Evolutionary conservation across 1,284 basidiomycete genomes (phyloP).

Genomic region (Acaromyces ingoldii): DNA sequence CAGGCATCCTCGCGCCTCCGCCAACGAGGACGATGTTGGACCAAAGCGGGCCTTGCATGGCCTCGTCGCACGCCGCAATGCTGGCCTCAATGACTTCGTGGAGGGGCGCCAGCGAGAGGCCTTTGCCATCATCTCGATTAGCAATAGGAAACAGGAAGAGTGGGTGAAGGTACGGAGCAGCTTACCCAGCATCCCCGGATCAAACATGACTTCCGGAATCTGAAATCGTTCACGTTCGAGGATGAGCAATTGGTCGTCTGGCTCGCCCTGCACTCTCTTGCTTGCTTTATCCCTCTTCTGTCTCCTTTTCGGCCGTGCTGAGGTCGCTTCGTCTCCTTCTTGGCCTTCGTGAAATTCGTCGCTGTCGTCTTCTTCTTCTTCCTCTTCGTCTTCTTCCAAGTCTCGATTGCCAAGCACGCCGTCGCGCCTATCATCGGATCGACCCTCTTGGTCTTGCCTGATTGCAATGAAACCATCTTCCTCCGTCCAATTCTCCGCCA

Average conservation of each 20-base stretch:
- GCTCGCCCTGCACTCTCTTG: constrained; percentile 12
- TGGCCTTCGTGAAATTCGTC: too few species aligned
- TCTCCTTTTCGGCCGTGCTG: background rate
- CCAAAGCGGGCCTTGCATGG: constrained; percentile 83
- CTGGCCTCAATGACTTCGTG: constrained; percentile 68
- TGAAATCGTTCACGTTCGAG: constrained; percentile 86
- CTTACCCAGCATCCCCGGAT: constrained; percentile 70
- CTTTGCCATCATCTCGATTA: too few species aligned
- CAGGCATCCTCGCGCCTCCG: constrained; percentile 70
- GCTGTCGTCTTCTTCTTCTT: constrained; percentile 22
- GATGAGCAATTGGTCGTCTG: constrained; percentile 70
- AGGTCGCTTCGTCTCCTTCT: too few species aligned
- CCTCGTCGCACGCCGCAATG: constrained; percentile 61
- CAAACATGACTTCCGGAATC: constrained; percentile 82
- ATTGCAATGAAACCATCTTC: constrained; percentile 1
- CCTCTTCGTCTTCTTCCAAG: constrained; percentile 9
- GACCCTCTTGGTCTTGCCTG: too few species aligned
- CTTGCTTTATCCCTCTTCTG: constrained; percentile 3
- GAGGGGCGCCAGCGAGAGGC: constrained; percentile 73
- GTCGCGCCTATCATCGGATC: background rate
- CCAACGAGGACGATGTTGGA: constrained; percentile 83
- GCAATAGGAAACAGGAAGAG: too few species aligned
- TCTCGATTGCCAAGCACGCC: background rate
- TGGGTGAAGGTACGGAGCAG: constrained; percentile 2
- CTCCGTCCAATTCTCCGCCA: background rate